Evolutionary conservation across 225 moss, liverwort and hornwort genomes (phyloP).

Genomic region (Polytrichum commune): DNA sequence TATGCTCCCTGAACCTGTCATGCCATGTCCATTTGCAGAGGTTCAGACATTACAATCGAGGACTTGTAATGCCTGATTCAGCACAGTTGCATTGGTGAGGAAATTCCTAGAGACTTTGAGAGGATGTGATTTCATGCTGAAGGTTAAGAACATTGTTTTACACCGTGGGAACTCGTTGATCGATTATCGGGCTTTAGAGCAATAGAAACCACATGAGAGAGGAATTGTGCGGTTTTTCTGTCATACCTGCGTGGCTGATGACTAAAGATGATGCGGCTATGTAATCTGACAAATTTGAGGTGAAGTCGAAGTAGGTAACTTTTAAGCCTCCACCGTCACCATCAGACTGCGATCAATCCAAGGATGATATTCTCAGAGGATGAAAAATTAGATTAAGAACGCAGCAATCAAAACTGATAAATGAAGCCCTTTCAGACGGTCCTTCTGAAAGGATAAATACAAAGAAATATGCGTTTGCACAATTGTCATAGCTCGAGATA

Average conservation of each 20-base stretch:
- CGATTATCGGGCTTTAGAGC: too few relatives aligned
- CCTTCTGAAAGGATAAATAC: too few relatives aligned
- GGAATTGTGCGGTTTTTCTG: not conserved
- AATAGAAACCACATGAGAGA: not conserved
- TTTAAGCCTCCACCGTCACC: conserved; percentile 58
- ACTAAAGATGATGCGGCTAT: conserved; percentile 65
- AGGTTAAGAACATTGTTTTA: too few relatives aligned
- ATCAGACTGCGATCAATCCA: conserved; percentile 39
- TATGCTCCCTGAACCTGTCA: conserved; percentile 84
- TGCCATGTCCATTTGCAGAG: not conserved
- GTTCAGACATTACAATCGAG: not conserved
- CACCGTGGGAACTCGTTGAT: not conserved
- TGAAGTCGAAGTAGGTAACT: conserved; percentile 48
- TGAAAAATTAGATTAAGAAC: conserved; percentile 11
- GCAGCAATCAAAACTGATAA: too few relatives aligned
- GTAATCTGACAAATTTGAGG: conserved; percentile 53
- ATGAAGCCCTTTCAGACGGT: too few relatives aligned
- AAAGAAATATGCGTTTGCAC: too few relatives aligned
- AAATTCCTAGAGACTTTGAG: too few relatives aligned
- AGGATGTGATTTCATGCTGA: too few relatives aligned
- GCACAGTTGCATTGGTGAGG: not conserved
- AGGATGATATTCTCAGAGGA: conserved; percentile 4
- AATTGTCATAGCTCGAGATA: too few relatives aligned
- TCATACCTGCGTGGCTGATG: conserved; percentile 62
- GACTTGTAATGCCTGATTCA: not conserved